Evolutionary conservation across 352 stramenopile species (phyloP).

Genomic region (Phytophthora podocarpi): DNA sequence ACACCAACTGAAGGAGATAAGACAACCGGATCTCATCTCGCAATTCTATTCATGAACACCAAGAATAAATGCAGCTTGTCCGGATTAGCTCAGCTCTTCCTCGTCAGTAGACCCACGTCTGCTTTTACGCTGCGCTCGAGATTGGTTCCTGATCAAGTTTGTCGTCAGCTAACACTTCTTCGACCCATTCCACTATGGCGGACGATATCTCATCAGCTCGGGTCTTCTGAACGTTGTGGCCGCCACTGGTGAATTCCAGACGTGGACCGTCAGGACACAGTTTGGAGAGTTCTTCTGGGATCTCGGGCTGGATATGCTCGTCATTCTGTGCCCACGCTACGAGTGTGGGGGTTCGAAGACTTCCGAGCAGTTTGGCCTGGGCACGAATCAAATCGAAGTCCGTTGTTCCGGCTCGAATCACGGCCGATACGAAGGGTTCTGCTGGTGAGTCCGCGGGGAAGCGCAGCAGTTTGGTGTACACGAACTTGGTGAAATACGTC

Average conservation of each 20-base stretch:
- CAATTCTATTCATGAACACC: slow-evolving; percentile 9
- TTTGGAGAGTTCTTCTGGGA: slow-evolving; percentile 25
- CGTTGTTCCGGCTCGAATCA: slow-evolving; percentile 41
- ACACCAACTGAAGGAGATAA: background rate
- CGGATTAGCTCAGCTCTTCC: too few relatives aligned
- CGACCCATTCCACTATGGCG: slow-evolving; percentile 33
- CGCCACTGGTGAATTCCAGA: slow-evolving; percentile 41
- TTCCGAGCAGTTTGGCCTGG: slow-evolving; percentile 26
- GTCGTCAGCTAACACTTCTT: background rate
- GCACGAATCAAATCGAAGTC: slow-evolving; percentile 42
- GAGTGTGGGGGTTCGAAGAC: slow-evolving; percentile 38
- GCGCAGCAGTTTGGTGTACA: slow-evolving; percentile 47
- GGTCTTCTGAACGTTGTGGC: slow-evolving; percentile 67
- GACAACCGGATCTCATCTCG: background rate
- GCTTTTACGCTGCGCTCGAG: too few relatives aligned
- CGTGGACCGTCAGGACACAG: slow-evolving; percentile 32
- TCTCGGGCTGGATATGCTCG: slow-evolving; percentile 34
- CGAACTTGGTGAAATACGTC: slow-evolving; percentile 31
- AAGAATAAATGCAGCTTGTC: too few relatives aligned
- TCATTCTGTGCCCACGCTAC: slow-evolving; percentile 49
- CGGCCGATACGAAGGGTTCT: slow-evolving; percentile 43
- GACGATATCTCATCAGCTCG: slow-evolving; percentile 35
- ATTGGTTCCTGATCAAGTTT: too few relatives aligned
- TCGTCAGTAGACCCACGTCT: too few relatives aligned
- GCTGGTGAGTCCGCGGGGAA: slow-evolving; percentile 34